These are phyloP conservation scores for Grigorovia yakushimaensis DNA, from an alignment of 805 yeast genomes.

Conservation along the genomic window DNA sequence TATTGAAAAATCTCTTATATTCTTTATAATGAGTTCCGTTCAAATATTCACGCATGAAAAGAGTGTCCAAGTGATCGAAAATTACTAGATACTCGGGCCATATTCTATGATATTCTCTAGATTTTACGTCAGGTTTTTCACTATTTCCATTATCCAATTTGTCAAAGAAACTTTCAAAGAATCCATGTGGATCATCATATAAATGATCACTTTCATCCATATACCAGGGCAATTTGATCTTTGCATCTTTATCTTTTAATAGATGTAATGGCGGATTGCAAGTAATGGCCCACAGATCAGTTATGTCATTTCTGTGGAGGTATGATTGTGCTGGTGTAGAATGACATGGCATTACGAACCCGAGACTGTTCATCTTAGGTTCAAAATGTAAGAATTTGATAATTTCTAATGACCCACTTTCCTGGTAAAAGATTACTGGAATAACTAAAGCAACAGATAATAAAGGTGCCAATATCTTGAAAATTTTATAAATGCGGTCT, in stretches of 20 bases:
- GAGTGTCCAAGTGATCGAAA: conserved; percentile 51
- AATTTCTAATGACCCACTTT: conserved; percentile 74
- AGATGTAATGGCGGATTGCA: conserved; percentile 78
- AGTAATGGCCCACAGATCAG: conserved; percentile 63
- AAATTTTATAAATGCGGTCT: neutral
- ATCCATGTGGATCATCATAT: conserved; percentile 55
- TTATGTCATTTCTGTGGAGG: conserved; percentile 48
- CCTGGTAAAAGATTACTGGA: conserved; percentile 57
- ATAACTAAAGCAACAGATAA: conserved; percentile 25
- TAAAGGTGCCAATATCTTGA: conserved; percentile 15
- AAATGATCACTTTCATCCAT: conserved; percentile 83
- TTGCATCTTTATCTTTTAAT: conserved; percentile 23
- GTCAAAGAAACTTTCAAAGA: conserved; percentile 47
- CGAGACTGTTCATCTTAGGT: conserved; percentile 40
- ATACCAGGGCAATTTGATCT: conserved; percentile 36
- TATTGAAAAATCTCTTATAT: conserved; percentile 58
- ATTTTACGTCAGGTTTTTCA: conserved; percentile 14
- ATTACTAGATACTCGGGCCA: conserved; percentile 74
- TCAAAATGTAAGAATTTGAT: conserved; percentile 41
- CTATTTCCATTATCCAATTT: conserved; percentile 12
- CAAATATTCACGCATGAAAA: conserved; percentile 34
- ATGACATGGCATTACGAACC: conserved; percentile 92
- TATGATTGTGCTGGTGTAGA: conserved; percentile 93
- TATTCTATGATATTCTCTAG: conserved; percentile 26
- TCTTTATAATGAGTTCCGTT: conserved; percentile 35